Base-by-base conservation (phyloP, 2,329 filamentous ascomycete genomes). In the Xylariaceae sp. region DNA sequence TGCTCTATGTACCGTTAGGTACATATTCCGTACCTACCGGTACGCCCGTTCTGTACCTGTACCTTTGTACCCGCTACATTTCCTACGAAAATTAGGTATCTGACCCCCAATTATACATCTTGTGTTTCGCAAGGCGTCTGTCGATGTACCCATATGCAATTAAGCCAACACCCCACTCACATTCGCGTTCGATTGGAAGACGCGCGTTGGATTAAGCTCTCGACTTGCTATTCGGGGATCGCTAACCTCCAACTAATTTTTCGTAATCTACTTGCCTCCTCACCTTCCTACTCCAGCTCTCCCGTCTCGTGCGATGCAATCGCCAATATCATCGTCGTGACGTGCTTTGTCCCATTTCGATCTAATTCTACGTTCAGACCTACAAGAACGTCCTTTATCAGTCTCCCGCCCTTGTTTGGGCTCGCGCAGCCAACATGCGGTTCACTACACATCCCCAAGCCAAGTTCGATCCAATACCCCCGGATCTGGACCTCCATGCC, bases 391-490 rank as follows among this genome's bases (percentile, higher is more conserved):
- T 12, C 3, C 41, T 43, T 43, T 12, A 29, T 4, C 4, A 26
- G 26, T 26, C 21, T 39, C n/a, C 26, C 30, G 42, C 43, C 22
- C 21, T n/a, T 2, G 8, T 12, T 21, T n/a, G 16, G 16, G 36
- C 46, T 10, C 15, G 19, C 54, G 43, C 6, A 43, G 6, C 19
- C 56, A 79, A 65, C 26, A 96, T 96, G 91, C 87, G 89, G 51
- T 74, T 78, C 15, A 79, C 87, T 13, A 76, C 86, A 54, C 85
- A 92, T 64, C 89, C 89, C 0, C 86, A 90, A 67, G 90, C 91
- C 15, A 89, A 91, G 48, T 97, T 97, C 70, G 90, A 95, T 70
- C 92, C 92, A 1, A 88, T 97, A 44, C 83, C 91, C 0, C 92
- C 92, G 0, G 84, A 92, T 65, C 83, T 97, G 53, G 87, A 97